These are phyloP conservation scores for Plectosphaerella plurivora DNA, from an alignment of 2,329 filamentous ascomycete species.

Conservation along the genomic window DNA sequence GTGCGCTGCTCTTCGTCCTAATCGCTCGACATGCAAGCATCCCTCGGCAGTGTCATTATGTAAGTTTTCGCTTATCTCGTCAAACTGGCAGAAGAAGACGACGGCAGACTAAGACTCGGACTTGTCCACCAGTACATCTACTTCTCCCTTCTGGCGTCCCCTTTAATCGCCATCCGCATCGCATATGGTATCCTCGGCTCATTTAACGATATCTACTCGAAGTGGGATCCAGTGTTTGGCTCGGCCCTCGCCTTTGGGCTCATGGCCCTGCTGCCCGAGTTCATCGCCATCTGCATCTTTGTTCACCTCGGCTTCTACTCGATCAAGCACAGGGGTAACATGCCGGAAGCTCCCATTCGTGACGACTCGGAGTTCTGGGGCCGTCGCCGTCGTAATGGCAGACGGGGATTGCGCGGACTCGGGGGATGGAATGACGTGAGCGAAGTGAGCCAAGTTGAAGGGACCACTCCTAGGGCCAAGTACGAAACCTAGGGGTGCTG, in stretches of 20 bases:
- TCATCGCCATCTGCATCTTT: slow-evolving; percentile 8
- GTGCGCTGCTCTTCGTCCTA: slow-evolving; percentile 12
- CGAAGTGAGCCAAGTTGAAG: no score
- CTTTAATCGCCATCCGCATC: slow-evolving; percentile 15
- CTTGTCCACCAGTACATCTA: slow-evolving; percentile 1
- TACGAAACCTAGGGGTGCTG: no score
- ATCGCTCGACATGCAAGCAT: not conserved
- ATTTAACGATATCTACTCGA: not conserved
- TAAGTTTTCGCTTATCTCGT: not conserved
- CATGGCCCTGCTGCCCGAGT: slow-evolving; percentile 13
- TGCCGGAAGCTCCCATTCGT: no score
- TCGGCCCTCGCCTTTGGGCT: slow-evolving; percentile 11
- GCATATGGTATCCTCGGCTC: slow-evolving; percentile 16
- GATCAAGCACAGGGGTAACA: no score
- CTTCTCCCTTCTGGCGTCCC: slow-evolving; percentile 12
- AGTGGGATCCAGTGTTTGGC: slow-evolving; percentile 9
- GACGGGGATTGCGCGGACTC: no score
- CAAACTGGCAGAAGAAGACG: no score
- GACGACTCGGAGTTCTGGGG: no score
- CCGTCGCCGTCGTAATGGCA: no score
- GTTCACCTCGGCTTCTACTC: slow-evolving; percentile 6
- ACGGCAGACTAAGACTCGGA: not conserved
- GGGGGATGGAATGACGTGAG: no score
- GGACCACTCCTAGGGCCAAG: no score
- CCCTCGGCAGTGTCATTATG: slow-evolving; percentile 11